Evolutionary conservation across 257 asterid species (phyloP), one percentile per base, ranked within the genome.

Genomic region (Salvia splendens): DNA sequence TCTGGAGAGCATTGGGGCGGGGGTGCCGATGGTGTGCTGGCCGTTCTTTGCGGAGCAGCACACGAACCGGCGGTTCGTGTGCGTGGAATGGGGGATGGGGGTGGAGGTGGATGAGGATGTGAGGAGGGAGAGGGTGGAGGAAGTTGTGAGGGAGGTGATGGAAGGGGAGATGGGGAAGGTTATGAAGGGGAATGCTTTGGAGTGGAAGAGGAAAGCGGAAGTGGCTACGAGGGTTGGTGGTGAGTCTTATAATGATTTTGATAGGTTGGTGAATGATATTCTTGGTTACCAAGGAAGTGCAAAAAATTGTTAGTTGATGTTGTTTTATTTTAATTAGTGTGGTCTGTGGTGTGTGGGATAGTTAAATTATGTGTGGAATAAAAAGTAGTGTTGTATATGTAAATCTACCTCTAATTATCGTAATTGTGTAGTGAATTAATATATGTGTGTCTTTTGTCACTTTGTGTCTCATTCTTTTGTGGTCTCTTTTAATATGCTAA

Each of bases 11-110:
- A 64, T 83, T 14, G 41, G 56, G 6, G 73, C 59, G 0, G 88
- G 79, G 5, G 83, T 80, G 47, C 75, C 84, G 1, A 68, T 83
- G 60, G 45, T 83, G 8, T 77, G 82, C 6, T 83, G 84, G 86
- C 86, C 88, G 1, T 80, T 75, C 50, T 80, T 83, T 9, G 76
- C 80, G 0, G 82, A 83, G 35, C 86, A 83, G 40, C 83, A 74
- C 10, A 70, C 59, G 17, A 81, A 81, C 15, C 73, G 82, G 9
- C 70, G 35, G 30, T 82, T 65, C 12, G 14, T 55, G 20, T 76
- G 84, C 30, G 55, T 53, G 6, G 68, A 63, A 1, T 82, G 86
- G 86, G 75, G 74, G 15, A 64, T 78, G 4, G 84, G 86, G 8
- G 48, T 76, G 75, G 86, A 73, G 74, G 79, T 78, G 12, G 76